phyloP scores from a whole-genome alignment of 305 asterid species.

The Coffea humblotiana region DNA sequence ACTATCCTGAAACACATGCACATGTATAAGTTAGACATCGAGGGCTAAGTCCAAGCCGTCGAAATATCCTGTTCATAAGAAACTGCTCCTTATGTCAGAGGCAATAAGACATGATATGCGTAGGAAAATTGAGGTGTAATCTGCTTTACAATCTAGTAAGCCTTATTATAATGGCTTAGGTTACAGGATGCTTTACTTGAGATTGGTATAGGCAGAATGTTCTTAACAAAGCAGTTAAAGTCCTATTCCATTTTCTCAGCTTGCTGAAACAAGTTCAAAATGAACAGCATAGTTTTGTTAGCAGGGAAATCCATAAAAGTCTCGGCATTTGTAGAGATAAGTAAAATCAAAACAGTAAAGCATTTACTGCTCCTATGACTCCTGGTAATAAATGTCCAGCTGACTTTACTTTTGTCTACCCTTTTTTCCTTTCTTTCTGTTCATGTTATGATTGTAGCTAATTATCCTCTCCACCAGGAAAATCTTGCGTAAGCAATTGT shows the following conservation, averaged over 20 bases:
- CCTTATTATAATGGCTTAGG: not conserved
- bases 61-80: not conserved
- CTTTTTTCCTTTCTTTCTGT: not conserved
- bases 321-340: no score
- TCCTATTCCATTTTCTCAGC: no score
- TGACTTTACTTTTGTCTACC: not conserved
- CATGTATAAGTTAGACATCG: not conserved
- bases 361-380: not conserved
- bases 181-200: not conserved
- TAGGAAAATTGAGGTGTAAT: not conserved
- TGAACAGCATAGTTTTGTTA: no score
- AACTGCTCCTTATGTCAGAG: not conserved
- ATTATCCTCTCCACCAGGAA: not conserved
- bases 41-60: not conserved
- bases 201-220: not conserved
- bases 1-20: not conserved
- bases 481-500: not conserved
- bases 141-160: no score
- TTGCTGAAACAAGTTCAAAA: no score
- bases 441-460: not conserved
- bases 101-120: not conserved
- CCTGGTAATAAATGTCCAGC: not conserved
- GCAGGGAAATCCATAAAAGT: no score
- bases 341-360: not conserved
- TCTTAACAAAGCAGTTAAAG: no score